A percentile compares a stretch with the other conserved stretches of the same genome.
Evolutionary conservation across 2,329 filamentous ascomycete species (phyloP).

Genomic region (Seiridium cupressi): DNA sequence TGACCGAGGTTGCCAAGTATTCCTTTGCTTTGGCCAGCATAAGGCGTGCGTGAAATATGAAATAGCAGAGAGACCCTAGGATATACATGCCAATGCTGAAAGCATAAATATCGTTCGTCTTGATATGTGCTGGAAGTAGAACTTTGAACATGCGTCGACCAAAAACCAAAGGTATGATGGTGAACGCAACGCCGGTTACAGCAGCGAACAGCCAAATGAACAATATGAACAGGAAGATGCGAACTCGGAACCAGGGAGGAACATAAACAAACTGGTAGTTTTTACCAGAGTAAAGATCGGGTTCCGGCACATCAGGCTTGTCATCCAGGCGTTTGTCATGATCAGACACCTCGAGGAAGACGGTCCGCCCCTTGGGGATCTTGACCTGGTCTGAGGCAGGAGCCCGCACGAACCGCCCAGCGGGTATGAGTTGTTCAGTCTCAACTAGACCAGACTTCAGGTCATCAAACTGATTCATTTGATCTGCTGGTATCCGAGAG

Average conservation of each 20-base stretch:
- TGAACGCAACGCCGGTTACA: constrained; percentile 78
- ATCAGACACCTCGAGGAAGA: constrained; percentile 76
- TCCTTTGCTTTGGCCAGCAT: constrained; percentile 31
- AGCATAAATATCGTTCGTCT: constrained; percentile 93
- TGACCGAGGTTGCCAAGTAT: constrained; percentile 24
- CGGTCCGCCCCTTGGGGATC: constrained; percentile 77
- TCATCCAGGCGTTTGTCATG: constrained; percentile 65
- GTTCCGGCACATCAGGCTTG: constrained; percentile 51
- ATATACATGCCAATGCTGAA: constrained; percentile 89
- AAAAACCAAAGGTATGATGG: constrained; percentile 81
- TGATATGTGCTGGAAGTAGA: constrained; percentile 68
- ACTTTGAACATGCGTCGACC: constrained; percentile 76
- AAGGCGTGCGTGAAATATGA: constrained; percentile 48
- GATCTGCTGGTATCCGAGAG: constrained; percentile 29
- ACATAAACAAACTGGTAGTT: constrained; percentile 75
- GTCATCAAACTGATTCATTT: constrained; percentile 33
- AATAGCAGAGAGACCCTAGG: constrained; percentile 67
- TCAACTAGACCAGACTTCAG: constrained; percentile 46
- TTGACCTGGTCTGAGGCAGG: constrained; percentile 94
- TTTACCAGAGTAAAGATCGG: constrained; percentile 52
- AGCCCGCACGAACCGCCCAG: constrained; percentile 85
- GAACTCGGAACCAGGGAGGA: constrained; percentile 77
- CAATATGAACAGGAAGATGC: constrained; percentile 82
- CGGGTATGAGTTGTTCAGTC: constrained; percentile 55
- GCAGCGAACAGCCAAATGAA: constrained; percentile 94